Evolutionary conservation across 2,329 filamentous ascomycete species (phyloP).

Genomic region (Epichloe elymi): DNA sequence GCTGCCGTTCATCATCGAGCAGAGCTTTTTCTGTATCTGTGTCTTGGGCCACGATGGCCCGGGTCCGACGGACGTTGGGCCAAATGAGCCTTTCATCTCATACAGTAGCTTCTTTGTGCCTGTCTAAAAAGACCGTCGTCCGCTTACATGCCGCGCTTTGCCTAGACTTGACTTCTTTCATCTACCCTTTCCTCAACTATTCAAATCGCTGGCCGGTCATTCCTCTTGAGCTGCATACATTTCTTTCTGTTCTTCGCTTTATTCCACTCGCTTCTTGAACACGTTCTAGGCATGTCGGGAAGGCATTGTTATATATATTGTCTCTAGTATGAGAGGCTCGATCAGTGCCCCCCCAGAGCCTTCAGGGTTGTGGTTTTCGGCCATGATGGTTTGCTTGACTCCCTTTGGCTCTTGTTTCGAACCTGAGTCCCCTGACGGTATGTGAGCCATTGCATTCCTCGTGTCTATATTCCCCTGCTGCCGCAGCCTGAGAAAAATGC

Average conservation of each 20-base stretch:
- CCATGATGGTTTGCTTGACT: slow-evolving; percentile 31
- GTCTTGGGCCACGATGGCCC: slow-evolving; percentile 8
- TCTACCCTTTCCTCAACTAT: not conserved
- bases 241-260: not conserved
- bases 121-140: slow-evolving; percentile 1
- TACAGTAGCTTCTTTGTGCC: slow-evolving; percentile 2
- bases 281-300: slow-evolving; percentile 6
- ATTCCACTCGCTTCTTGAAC: not conserved
- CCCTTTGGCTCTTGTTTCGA: slow-evolving; percentile 25
- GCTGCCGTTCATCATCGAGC: slow-evolving; percentile 9
- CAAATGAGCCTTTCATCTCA: slow-evolving; percentile 8
- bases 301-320: slow-evolving; percentile 1
- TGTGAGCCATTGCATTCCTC: slow-evolving; percentile 12
- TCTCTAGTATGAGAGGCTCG: slow-evolving; percentile 27
- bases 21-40: slow-evolving; percentile 4
- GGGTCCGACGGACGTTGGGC: slow-evolving; percentile 3
- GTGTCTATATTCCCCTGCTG: not conserved
- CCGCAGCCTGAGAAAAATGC: not conserved
- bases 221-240: slow-evolving; percentile 7
- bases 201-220: slow-evolving; percentile 11
- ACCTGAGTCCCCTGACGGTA: slow-evolving; percentile 26
- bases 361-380: slow-evolving; percentile 34
- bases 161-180: slow-evolving; percentile 5
- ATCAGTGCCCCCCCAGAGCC: slow-evolving; percentile 27
- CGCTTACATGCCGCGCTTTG: not conserved